Percentiles rank a stretch among this genome's conserved stretches.
Evolutionary conservation across 2,329 filamentous ascomycete species (phyloP).

Genomic region (Phialocephala sp.): DNA sequence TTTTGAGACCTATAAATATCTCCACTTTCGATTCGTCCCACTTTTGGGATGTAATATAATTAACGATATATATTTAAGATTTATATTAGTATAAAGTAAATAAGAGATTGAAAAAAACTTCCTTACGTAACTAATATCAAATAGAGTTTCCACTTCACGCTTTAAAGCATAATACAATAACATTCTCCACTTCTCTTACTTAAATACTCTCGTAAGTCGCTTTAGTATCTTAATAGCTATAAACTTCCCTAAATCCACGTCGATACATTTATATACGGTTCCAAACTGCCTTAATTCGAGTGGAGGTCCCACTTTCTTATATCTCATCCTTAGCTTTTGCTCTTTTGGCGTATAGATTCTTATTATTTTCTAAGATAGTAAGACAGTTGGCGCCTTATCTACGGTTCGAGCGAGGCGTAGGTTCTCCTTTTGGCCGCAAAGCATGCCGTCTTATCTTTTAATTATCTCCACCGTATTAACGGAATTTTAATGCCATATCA

Average conservation of each 20-base stretch:
- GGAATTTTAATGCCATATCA: constrained; percentile 23
- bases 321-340: constrained; percentile 27
- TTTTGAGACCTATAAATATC: constrained; percentile 25
- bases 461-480: constrained; percentile 10
- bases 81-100: constrained; percentile 10
- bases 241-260: constrained; percentile 32
- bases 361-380: constrained; percentile 19
- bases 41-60: constrained; percentile 23
- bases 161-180: constrained; percentile 21
- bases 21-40: constrained; percentile 17
- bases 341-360: constrained; percentile 24
- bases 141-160: constrained; percentile 28
- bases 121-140: constrained; percentile 20
- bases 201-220: constrained; percentile 21
- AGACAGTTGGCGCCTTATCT: constrained; percentile 23
- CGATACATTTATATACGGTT: constrained; percentile 30
- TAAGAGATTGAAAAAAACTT: constrained; percentile 11
- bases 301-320: constrained; percentile 23
- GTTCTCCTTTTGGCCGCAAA: constrained; percentile 14
- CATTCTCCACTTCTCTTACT: constrained; percentile 17
- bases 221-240: constrained; percentile 33
- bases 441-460: constrained; percentile 16
- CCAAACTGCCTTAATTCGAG: constrained; percentile 30
- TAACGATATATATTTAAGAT: constrained; percentile 18
- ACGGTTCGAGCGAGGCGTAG: constrained; percentile 25